Evolutionary conservation across 345 rosid species (phyloP), one percentile per base, ranked within the genome.

Genomic region (Dipteronia dyeriana): DNA sequence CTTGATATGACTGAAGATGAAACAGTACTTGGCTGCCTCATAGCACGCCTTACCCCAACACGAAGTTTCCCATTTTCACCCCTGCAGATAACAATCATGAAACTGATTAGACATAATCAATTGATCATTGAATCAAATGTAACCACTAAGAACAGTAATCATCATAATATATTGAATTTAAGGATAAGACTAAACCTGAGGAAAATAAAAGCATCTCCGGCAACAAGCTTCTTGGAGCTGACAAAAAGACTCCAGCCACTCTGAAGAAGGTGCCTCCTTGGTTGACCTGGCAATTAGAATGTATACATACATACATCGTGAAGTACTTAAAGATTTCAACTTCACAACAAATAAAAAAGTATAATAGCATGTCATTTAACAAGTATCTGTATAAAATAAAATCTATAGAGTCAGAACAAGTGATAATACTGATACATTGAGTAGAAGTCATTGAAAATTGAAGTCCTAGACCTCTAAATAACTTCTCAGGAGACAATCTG

Each of bases 161-260:
- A 26, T 43, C 19, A 12, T 17, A 61, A 43, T 22, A 38, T 34
- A 60, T 17, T 41, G 20, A 65, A 19, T 54, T 54, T 19, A 0
- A 66, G 25, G 65, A 20, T 22, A 20, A 54, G 9, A 70, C 54
- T 68, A 51, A 69, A 86, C 94, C 94, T 88, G 39, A 90, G 82
- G 64, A 90, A 90, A 62, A 90, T 87, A 75, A 90, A 88, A 10
- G 92, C 89, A 85, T 90, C 94, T 17, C 94, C 94, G 29, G 91
- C 90, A 70, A 90, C 91, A 67, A 88, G 90, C 82, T 83, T 87
- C 68, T 90, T 90, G 34, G 90, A 84, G 75, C 87, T 87, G 76
- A 90, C 90, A 79, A 90, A 90, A 49, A 82, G 79, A 7, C 90
- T 87, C 92, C 92, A 88, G 51, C 94, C 94, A 78, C 89, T 90